Percentiles rank a stretch among this genome's conserved stretches.
These are phyloP conservation scores for Aspergillus quadrilineatus DNA, from an alignment of 2,329 filamentous ascomycete genomes.

Conservation along the genomic window DNA sequence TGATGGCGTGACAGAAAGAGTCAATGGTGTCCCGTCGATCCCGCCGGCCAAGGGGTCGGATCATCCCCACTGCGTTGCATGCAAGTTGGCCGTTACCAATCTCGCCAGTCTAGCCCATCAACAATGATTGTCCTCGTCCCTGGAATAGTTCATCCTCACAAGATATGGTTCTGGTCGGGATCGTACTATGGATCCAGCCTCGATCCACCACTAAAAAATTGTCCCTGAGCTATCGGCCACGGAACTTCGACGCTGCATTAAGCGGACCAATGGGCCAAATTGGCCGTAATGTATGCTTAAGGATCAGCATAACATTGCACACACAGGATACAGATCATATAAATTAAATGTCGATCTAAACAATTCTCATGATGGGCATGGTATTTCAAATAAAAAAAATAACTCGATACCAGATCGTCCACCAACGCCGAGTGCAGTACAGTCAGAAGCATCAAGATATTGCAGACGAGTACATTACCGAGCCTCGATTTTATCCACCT, in stretches of 20 bases:
- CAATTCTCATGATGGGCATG: not conserved
- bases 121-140: not conserved
- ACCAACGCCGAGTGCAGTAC: conserved; percentile 8
- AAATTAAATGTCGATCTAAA: not conserved
- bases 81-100: not conserved
- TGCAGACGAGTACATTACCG: conserved; percentile 24
- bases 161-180: not conserved
- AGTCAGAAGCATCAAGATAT: not conserved
- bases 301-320: not conserved
- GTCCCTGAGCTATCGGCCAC: not conserved
- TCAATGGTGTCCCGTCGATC: not conserved
- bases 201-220: not conserved
- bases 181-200: not conserved
- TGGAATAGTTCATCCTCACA: not conserved
- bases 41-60: not conserved
- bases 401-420: not conserved
- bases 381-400: not conserved
- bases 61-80: not conserved
- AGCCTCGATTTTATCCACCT: conserved; percentile 78
- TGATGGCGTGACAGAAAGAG: not conserved
- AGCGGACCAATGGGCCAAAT: too few species aligned
- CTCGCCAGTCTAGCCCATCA: not conserved
- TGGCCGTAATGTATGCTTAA: too few species aligned
- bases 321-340: not conserved
- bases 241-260: not conserved